Percentiles rank a stretch among this genome's conserved stretches.
These are phyloP conservation scores for Spirogloea muscicola DNA, from an alignment of 139 green algal genomes.

Conservation along the genomic window DNA sequence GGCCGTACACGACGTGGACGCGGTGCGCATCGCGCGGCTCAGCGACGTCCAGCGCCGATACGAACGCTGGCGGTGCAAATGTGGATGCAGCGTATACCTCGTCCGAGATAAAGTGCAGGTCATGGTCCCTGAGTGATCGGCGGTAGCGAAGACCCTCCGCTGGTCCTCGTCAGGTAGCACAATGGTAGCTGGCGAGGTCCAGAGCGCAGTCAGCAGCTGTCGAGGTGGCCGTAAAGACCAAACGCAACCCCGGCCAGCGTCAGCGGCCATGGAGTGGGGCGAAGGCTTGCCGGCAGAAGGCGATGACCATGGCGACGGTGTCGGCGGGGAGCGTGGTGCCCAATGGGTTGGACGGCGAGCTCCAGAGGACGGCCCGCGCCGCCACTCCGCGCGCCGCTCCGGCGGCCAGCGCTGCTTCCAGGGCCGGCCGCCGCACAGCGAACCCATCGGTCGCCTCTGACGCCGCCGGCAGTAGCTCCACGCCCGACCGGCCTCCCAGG, in stretches of 20 bases:
- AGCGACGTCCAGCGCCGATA: neutral
- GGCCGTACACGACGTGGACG: constrained; percentile 42
- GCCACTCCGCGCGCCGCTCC: neutral
- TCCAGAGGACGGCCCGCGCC: constrained; percentile 15
- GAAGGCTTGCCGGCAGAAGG: constrained; percentile 25
- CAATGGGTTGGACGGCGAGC: constrained; percentile 40
- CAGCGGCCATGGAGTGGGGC: no score
- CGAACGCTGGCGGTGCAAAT: constrained; percentile 2
- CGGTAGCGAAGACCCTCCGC: no score
- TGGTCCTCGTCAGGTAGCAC: no score
- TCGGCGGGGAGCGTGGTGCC: constrained; percentile 16
- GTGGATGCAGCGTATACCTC: constrained; percentile 45
- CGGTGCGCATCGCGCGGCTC: neutral
- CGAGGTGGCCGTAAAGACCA: no score
- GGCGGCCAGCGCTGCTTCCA: neutral
- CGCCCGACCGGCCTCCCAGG: neutral
- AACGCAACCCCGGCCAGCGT: no score
- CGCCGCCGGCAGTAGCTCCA: constrained; percentile 2
- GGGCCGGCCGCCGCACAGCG: neutral
- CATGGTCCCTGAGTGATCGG: no score
- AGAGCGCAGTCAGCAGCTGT: no score
- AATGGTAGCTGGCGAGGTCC: no score
- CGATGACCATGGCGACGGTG: neutral
- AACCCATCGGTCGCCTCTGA: neutral
- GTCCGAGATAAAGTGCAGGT: constrained; percentile 46